These are phyloP conservation scores for Hanseniaspora jakobsenii DNA, from an alignment of 805 yeast species.

Conservation along the genomic window DNA sequence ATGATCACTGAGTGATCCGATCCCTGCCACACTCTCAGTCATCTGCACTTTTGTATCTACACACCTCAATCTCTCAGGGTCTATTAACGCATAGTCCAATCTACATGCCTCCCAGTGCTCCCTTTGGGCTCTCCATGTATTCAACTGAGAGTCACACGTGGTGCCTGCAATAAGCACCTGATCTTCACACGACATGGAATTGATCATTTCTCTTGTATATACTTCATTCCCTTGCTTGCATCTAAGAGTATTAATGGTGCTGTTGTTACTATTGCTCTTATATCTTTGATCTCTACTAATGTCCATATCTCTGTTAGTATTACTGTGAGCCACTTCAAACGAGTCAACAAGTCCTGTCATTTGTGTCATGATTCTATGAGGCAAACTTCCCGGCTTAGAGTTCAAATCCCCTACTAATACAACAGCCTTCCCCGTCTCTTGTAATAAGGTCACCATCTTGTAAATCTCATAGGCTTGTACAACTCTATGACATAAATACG, in stretches of 20 bases:
- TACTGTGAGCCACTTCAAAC: slow-evolving; percentile 46
- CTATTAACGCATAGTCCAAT: slow-evolving; percentile 79
- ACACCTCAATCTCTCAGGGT: slow-evolving; percentile 40
- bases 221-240: too few species aligned
- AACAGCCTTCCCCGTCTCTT: slow-evolving; percentile 71
- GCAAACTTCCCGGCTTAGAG: slow-evolving; percentile 75
- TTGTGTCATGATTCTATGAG: slow-evolving; percentile 57
- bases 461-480: slow-evolving; percentile 96
- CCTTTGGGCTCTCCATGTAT: slow-evolving; percentile 64
- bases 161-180: slow-evolving; percentile 69
- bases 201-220: slow-evolving; percentile 22
- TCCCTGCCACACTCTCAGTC: slow-evolving; percentile 50
- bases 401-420: slow-evolving; percentile 89
- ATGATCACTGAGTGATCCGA: slow-evolving; percentile 84
- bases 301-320: too few species aligned
- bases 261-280: too few species aligned
- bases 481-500: slow-evolving; percentile 79
- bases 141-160: slow-evolving; percentile 78
- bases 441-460: slow-evolving; percentile 40
- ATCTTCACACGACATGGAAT: slow-evolving; percentile 21
- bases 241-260: too few species aligned
- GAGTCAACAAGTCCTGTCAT: slow-evolving; percentile 66
- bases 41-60: slow-evolving; percentile 59
- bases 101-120: slow-evolving; percentile 64
- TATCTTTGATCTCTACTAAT: too few species aligned